Base-by-base conservation (phyloP, 2,329 filamentous ascomycete genomes). In the Albophoma yamanashiensis region DNA sequence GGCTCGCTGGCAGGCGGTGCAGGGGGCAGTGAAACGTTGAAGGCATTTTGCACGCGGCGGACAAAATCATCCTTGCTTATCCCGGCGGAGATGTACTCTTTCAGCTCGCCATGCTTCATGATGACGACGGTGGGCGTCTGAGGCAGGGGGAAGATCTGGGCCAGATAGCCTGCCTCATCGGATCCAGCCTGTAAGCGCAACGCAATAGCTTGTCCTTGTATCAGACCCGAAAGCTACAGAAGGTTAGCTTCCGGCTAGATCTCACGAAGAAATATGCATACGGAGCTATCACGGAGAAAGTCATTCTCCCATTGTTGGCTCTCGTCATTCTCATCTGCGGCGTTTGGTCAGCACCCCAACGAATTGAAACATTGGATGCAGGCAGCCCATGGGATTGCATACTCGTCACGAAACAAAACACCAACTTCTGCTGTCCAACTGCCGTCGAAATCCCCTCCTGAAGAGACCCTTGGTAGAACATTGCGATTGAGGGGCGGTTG, bases 391-490 rank as follows among this genome's bases (percentile, higher is more conserved):
- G 15, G 8, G 22, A 15, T 4, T 7, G 65, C 78, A 65, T 73
- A 91, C 90, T 88, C 69, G 86, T 84, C 39, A 96, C 87, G 73
- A 97, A 95, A 75, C 91, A 96, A 38, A 89, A 82, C 0, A 97
- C 89, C 22, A 89, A 80, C 73, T 93, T 95, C 61, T 84, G 78
- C 71, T 92, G 80, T 62, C 84, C 82, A 8, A 97, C 80, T 15
- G 92, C 91, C 25, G 83, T 78, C 39, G 83, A 80, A 66, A 97
- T 95, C 61, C 91, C 92, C 67, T 88, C 87, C 67, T 95, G 89
- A 25, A 97, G 75, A 62, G 85, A 86, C 22, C 92, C 92, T 62
- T 86, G 69, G 71, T 92, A 92, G 74, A 96, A 97, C 87, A 96
- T 92, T 50, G 20, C 47, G 62, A 52, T n/a, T 20, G 50, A 36